Conservation (phyloP, 164 flowering plant species). For the Sextonia rubra region DNA sequence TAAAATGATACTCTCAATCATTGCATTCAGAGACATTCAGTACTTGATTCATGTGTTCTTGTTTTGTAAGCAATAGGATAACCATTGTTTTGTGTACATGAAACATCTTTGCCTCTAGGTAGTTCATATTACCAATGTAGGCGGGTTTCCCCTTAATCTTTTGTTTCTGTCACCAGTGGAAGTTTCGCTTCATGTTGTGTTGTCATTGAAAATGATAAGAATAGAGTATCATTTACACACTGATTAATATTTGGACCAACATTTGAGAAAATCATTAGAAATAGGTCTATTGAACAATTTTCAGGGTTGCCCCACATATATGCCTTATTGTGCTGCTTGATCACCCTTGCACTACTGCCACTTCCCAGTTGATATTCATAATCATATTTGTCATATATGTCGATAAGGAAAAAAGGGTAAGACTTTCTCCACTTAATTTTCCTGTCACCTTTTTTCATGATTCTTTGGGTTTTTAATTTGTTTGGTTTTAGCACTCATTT, state of each 20-base stretch:
- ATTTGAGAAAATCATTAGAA: slow-evolving; percentile 67
- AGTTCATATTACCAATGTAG: no score
- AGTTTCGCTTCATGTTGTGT: slow-evolving; percentile 22
- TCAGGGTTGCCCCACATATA: slow-evolving; percentile 85
- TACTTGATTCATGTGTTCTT: no score
- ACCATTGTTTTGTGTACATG: slow-evolving; percentile 42
- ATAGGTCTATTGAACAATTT: slow-evolving; percentile 72
- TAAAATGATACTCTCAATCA: no score
- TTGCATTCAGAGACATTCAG: no score
- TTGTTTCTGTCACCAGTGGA: slow-evolving; percentile 93
- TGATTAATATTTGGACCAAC: slow-evolving; percentile 48
- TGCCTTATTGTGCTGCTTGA: slow-evolving; percentile 68
- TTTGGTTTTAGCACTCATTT: neutral
- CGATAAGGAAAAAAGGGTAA: slow-evolving; percentile 47
- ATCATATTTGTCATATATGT: slow-evolving; percentile 46
- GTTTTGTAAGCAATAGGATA: no score
- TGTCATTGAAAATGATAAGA: neutral
- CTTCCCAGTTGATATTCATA: slow-evolving; percentile 56
- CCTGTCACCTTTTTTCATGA: neutral
- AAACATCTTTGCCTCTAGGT: slow-evolving; percentile 77
- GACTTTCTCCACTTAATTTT: neutral
- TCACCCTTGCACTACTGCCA: slow-evolving; percentile 62
- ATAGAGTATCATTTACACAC: neutral
- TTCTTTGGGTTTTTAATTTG: neutral
- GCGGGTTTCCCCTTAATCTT: no score